Percentiles rank a stretch among this genome's conserved stretches.
These are phyloP conservation scores for Phlebiopsis flavidoalba DNA, from an alignment of 768 basidiomycete genomes.

Conservation along the genomic window DNA sequence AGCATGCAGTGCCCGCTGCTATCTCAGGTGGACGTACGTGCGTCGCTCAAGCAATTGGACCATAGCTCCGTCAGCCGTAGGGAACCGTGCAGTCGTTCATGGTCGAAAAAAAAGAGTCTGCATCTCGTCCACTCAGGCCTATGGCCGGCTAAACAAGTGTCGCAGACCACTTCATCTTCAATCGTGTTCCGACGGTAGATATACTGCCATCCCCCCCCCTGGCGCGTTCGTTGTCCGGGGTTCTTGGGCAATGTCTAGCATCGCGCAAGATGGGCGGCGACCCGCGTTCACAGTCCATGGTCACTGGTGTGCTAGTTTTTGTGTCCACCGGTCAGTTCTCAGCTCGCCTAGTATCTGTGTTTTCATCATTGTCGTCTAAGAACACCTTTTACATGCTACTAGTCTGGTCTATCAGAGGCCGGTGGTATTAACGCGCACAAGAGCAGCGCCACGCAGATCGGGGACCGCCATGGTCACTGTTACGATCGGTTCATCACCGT, in stretches of 20 bases:
- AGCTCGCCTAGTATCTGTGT: background rate
- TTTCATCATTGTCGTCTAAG: background rate
- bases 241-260: constrained; percentile 74
- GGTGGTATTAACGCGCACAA: constrained; percentile 79
- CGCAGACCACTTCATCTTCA: constrained; percentile 82
- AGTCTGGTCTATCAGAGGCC: constrained; percentile 84
- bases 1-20: constrained; percentile 73
- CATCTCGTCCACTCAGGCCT: constrained; percentile 78
- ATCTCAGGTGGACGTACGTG: constrained; percentile 64
- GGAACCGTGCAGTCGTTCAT: constrained; percentile 83
- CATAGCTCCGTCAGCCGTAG: constrained; percentile 69
- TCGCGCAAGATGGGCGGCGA: constrained; percentile 81
- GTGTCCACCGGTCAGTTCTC: constrained; percentile 76
- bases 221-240: constrained; percentile 81
- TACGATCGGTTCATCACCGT: constrained; percentile 69
- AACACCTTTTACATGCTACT: background rate
- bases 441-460: constrained; percentile 79
- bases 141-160: constrained; percentile 76
- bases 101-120: too few species aligned
- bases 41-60: constrained; percentile 74
- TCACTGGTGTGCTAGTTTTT: constrained; percentile 83
- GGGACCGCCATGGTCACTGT: constrained; percentile 52
- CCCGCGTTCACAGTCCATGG: constrained; percentile 83
- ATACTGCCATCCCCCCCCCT: constrained; percentile 76
- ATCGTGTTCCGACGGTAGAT: constrained; percentile 82